phyloP scores from a whole-genome alignment of 257 asterid species.

The Solanum microdontum region DNA sequence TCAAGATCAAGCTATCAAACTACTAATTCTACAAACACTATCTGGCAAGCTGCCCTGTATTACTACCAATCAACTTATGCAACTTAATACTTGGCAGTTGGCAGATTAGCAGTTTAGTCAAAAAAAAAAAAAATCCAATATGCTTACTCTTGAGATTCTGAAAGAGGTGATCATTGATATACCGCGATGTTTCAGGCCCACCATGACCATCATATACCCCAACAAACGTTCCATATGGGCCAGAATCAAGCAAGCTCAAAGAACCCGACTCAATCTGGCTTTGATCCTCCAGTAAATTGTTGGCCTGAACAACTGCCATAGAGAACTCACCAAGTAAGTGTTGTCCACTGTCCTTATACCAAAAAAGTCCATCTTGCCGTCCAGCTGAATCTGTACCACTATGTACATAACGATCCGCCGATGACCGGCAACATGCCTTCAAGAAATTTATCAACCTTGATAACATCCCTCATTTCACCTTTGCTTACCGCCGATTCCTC shows the following conservation, averaged over 20 bases:
- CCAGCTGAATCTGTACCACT: slow-evolving; percentile 32
- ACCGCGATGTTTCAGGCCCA: slow-evolving; percentile 47
- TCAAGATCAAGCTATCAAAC: not conserved
- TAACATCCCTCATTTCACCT: slow-evolving; percentile 61
- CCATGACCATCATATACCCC: slow-evolving; percentile 54
- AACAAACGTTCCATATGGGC: slow-evolving; percentile 38
- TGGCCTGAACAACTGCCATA: slow-evolving; percentile 49
- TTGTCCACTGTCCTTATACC: slow-evolving; percentile 36
- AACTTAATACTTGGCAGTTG: not conserved
- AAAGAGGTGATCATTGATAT: slow-evolving; percentile 30
- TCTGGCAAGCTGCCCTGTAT: not conserved
- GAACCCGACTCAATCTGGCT: slow-evolving; percentile 48
- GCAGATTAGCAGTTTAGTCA: not conserved
- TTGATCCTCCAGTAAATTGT: slow-evolving; percentile 45
- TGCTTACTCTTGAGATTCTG: slow-evolving; percentile 31
- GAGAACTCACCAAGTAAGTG: slow-evolving; percentile 43
- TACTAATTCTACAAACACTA: not conserved
- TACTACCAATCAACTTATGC: not conserved
- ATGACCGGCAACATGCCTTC: slow-evolving; percentile 37
- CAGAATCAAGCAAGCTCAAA: slow-evolving; percentile 33
- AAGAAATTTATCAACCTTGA: slow-evolving; percentile 37
- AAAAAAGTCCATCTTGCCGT: slow-evolving; percentile 40
- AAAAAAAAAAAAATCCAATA: not conserved
- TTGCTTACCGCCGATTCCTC: slow-evolving; percentile 22
- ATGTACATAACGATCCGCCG: slow-evolving; percentile 15